Base-by-base conservation (phyloP, 352 stramenopile species). In the Pythium grandisporangium region DNA sequence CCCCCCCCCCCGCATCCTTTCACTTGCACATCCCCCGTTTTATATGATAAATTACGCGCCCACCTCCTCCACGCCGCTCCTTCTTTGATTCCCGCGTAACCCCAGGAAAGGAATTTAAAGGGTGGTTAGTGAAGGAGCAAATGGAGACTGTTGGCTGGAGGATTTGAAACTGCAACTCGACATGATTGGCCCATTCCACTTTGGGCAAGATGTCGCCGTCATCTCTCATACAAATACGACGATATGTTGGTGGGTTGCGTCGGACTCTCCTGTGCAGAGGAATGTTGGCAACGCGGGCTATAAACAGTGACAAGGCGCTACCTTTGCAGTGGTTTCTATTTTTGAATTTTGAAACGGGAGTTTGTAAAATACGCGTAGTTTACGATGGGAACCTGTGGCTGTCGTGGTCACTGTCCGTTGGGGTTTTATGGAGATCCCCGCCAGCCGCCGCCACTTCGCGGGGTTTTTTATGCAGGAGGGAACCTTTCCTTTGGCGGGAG, bases 341-440 rank as follows among this genome's bases (percentile, higher is more conserved):
- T 70, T 66, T 70, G 60, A 66, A 63, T 42, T 63, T 66, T 63
- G 53, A 66, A 66, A 66, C 34, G 37, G 45, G 53, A 45, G 23
- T 53, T 50, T 30, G 37, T 48, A 61, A 61, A 27, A 56, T 51
- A 48, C 21, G 5, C 30, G 54, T 63, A 58, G 20, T 46, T 58
- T 63, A 51, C 48, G 25, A 7, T 0, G 19, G 23, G 34, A 55
- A 45, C 46, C 41, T 51, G 41, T 54, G 52, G 52, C 17, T 14
- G 5, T 35, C 49, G 43, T 36, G 21, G 42, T 42, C 39, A 40
- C n/a, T 22, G 32, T 34, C 37, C 19, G 33, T 19, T 30, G 45
- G 54, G 54, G 54, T 58, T 58, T 58, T 50, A n/a, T n/a, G n/a
- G n/a, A n/a, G n/a, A n/a, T n/a, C n/a, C n/a, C n/a, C n/a, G n/a